A percentile compares a stretch with the other conserved stretches of the same genome.
phyloP scores from a whole-genome alignment of 208 protist species.

The Trypanosoma vivax region DNA sequence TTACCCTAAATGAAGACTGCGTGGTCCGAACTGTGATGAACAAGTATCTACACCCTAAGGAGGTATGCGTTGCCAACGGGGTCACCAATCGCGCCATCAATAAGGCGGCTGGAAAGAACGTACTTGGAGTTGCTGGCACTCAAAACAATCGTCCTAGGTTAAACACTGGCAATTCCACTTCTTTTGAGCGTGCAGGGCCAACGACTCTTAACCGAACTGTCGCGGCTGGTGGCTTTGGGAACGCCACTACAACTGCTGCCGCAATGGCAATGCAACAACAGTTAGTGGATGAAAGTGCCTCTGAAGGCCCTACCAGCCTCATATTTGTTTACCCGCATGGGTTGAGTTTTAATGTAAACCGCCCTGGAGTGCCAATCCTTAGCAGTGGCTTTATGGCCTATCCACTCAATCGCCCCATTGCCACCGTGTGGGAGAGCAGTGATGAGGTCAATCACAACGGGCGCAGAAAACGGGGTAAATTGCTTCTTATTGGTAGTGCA shows the following conservation, averaged over 20 bases:
- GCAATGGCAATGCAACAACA: slow-evolving; percentile 24
- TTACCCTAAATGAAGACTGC: slow-evolving; percentile 91
- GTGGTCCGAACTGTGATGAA: slow-evolving; percentile 93
- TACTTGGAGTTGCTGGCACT: slow-evolving; percentile 35
- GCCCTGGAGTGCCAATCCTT: slow-evolving; percentile 90
- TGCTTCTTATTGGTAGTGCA: slow-evolving; percentile 86
- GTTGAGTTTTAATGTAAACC: slow-evolving; percentile 91
- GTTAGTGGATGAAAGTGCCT: slow-evolving; percentile 27
- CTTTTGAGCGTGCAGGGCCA: slow-evolving; percentile 7
- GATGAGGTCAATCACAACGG: slow-evolving; percentile 66
- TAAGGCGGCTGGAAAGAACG: slow-evolving; percentile 83
- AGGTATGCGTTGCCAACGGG: slow-evolving; percentile 90
- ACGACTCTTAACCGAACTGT: slow-evolving; percentile 61
- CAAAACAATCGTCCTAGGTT: slow-evolving; percentile 4
- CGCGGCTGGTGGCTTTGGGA: slow-evolving; percentile 17
- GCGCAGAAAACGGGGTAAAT: slow-evolving; percentile 78
- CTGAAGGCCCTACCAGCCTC: slow-evolving; percentile 50
- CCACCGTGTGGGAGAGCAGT: slow-evolving; percentile 68
- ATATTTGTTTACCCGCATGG: slow-evolving; percentile 94
- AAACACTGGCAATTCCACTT: neutral
- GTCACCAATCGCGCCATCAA: slow-evolving; percentile 94
- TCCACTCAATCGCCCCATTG: slow-evolving; percentile 92
- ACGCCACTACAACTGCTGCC: slow-evolving; percentile 18
- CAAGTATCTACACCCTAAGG: slow-evolving; percentile 96
- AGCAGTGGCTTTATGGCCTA: slow-evolving; percentile 93